A percentile compares a stretch with the other conserved stretches of the same genome.
phyloP scores from a whole-genome alignment of 345 rosid genomes.

The Limnanthes douglasii region DNA sequence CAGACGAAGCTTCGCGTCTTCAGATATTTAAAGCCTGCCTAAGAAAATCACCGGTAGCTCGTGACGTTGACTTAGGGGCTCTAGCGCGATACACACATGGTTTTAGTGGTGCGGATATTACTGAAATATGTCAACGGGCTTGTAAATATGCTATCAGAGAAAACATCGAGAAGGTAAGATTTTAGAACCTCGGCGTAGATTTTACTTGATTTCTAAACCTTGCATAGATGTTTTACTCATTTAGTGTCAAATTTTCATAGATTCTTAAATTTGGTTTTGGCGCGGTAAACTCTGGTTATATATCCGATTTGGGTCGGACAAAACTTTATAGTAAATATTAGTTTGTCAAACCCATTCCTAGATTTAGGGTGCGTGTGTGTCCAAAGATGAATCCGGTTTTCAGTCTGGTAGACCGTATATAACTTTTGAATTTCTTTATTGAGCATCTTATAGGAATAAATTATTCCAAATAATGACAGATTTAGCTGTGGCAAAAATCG shows the following conservation, averaged over 20 bases:
- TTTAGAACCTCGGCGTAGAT: too few species aligned
- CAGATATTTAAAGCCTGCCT: conserved; percentile 23
- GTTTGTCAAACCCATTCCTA: too few species aligned
- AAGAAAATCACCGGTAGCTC: conserved; percentile 16
- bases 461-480: too few species aligned
- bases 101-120: conserved; percentile 22
- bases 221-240: too few species aligned
- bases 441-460: too few species aligned
- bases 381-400: too few species aligned
- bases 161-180: conserved; percentile 15
- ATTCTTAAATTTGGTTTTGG: not conserved
- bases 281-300: too few species aligned
- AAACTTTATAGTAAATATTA: too few species aligned
- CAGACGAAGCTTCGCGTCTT: conserved; percentile 19
- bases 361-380: not conserved
- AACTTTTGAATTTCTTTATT: too few species aligned
- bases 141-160: conserved; percentile 28
- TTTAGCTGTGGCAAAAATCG: too few species aligned
- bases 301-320: too few species aligned
- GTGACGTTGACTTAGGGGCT: conserved; percentile 15
- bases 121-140: conserved; percentile 22
- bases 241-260: not conserved
- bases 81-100: conserved; percentile 16
- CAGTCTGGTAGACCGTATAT: too few species aligned
- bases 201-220: not conserved